Base-by-base conservation (phyloP, 768 basidiomycete species). In the Baorangia bicolor region DNA sequence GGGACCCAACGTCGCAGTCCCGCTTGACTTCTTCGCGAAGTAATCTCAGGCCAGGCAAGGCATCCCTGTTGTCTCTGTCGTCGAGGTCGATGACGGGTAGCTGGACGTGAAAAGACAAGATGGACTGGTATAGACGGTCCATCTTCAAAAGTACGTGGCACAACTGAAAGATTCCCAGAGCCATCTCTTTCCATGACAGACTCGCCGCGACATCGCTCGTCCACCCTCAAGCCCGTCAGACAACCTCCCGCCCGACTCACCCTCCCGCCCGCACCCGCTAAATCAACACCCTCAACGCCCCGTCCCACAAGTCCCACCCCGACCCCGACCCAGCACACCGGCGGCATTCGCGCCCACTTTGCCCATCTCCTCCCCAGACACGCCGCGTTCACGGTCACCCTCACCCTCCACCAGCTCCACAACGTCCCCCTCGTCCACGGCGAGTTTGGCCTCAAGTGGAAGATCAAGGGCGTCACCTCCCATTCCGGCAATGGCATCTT, bases 371-470 rank as follows among this genome's bases (percentile, higher is more conserved):
- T 88, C 9, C 84, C 86, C 12, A 76, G 79, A 37, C 86, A 90
- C 64, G 81, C 87, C 4, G 77, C 81, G 48, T 90, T 92, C 71
- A 79, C 81, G 51, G 81, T 83, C 28, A 75, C 76, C 12, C 64
- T 91, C 39, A 74, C 75, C 20, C 76, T 90, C 37, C 86, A 90
- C 71, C 81, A 89, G 60, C 78, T 92, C 21, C 77, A 81, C 20
- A 86, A 82, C 60, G 85, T 92, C 0, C 90, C 90, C 0, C 81
- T 90, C 54, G 81, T 90, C 33, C 73, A 75, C 39, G 89, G 89
- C 58, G 80, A 88, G 64, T 90, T 90, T 64, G 83, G 77, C 20
- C 80, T 86, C 6, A 75, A 78, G 21, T 90, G 90, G 88, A 86
- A 83, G 69, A 81, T 90, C 71, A 87, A 84, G 75, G 78, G 83